Evolutionary conservation across 345 rosid genomes (phyloP), one percentile per base, ranked within the genome.

Genomic region (Eutrema yunnanense): DNA sequence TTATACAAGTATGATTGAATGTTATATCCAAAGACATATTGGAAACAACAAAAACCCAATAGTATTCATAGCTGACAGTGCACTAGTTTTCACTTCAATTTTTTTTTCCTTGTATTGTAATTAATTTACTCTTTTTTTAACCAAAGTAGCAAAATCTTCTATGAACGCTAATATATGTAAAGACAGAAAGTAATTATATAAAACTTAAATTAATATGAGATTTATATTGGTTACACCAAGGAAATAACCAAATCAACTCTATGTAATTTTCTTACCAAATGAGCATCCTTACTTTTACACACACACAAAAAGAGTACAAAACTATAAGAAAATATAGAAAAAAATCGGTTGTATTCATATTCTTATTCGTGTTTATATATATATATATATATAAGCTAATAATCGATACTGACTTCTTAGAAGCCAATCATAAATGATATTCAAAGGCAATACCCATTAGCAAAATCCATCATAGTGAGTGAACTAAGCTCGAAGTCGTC

Each of bases 401-500:
- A 53, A 14, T 42, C 34, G 36, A 51, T 50, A 27, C 44, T 46
- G 19, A 62, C 65, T 54, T 75, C 46, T 61, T 54, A 54, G 41
- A 54, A 75, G 34, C 22, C 33, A 66, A 38, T 41, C 52, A 29
- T 52, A 8, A 59, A 47, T 16, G 50, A 55, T 54, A 40, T 16
- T 71, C 67, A 40, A 49, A 78, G 72, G 52, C 78, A 78, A 63
- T 40, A 76, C 5, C 73, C 83, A 71, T 82, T 72, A 50, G 82
- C 47, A 42, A 80, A 73, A 19, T 83, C 84, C 80, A 80, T 62
- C 78, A 80, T 80, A 61, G 66, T 65, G 37, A 79, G 63, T 46
- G 72, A 55, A 66, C 76, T 80, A 13, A 86, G 62, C 65, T 82
- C 82, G 10, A 73, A 64, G 37, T 78, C 73, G 38, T 74, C 73